Evolutionary conservation across 106 monocot genomes (phyloP).

Genomic region (Chionographis japonica): DNA sequence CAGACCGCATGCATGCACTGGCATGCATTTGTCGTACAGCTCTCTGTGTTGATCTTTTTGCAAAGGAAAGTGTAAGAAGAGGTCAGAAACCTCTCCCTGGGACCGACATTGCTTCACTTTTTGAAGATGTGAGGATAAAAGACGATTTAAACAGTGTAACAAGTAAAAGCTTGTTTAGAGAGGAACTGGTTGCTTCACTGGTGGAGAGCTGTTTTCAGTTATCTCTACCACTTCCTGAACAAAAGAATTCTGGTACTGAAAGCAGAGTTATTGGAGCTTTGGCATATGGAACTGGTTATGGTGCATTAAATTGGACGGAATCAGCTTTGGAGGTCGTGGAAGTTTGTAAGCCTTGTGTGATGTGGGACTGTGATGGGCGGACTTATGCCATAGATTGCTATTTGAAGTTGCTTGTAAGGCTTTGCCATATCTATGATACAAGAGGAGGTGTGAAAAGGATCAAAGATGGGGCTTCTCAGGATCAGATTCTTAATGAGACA

Average conservation of each 20-base stretch:
- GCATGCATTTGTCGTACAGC: conserved; percentile 98
- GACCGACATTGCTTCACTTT: conserved; percentile 95
- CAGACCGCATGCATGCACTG: conserved; percentile 97
- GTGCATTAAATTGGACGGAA: conserved; percentile 96
- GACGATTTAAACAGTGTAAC: conserved; percentile 86
- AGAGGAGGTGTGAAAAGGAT: conserved; percentile 96
- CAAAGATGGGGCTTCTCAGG: conserved; percentile 89
- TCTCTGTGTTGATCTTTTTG: conserved; percentile 99
- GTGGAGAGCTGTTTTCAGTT: conserved; percentile 99
- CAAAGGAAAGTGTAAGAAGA: conserved; percentile 95
- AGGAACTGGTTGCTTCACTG: conserved; percentile 91
- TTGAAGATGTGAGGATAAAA: conserved; percentile 87
- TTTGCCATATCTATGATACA: conserved; percentile 98
- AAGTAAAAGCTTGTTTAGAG: conserved; percentile 95
- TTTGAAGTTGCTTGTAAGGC: conserved; percentile 94
- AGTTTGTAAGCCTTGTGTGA: conserved; percentile 92
- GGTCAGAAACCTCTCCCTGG: conserved; percentile 96
- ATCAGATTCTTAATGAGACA: conserved; percentile 97
- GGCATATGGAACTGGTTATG: conserved; percentile 98
- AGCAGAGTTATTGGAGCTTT: conserved; percentile 98
- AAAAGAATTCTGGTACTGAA: conserved; percentile 90
- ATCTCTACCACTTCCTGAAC: conserved; percentile 90
- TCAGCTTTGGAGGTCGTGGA: conserved; percentile 94
- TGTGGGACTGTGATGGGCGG: conserved; percentile 95
- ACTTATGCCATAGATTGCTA: conserved; percentile 99